Conservation (phyloP, 176 grass and related monocot species). For the Oropetium thomaeum region DNA sequence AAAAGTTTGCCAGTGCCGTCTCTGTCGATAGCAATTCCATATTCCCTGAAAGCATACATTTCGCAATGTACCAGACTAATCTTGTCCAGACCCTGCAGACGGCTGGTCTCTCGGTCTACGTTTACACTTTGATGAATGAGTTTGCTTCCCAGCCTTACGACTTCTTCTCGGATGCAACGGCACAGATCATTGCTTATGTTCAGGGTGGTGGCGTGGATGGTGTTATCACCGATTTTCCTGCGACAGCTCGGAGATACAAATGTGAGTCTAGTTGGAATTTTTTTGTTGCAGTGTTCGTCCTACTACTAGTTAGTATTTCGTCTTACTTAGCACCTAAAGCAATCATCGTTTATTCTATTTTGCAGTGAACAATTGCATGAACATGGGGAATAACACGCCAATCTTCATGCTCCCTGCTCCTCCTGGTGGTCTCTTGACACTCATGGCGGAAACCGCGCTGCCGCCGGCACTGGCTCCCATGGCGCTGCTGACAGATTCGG, state of each 20-base stretch:
- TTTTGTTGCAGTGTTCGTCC: not conserved
- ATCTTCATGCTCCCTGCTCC: slow-evolving; percentile 46
- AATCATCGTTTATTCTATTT: not conserved
- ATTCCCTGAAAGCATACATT: slow-evolving; percentile 41
- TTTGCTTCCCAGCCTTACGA: slow-evolving; percentile 72
- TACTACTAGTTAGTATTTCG: not conserved
- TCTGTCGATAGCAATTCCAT: slow-evolving; percentile 47
- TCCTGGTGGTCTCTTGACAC: slow-evolving; percentile 34
- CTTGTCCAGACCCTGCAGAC: slow-evolving; percentile 60
- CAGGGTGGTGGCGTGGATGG: slow-evolving; percentile 61
- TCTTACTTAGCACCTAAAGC: not conserved
- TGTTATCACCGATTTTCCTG: slow-evolving; percentile 77
- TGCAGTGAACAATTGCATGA: slow-evolving; percentile 69
- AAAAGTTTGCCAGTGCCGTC: slow-evolving; percentile 60
- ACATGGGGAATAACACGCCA: slow-evolving; percentile 56
- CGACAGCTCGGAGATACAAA: slow-evolving; percentile 62
- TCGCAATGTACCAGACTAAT: slow-evolving; percentile 45
- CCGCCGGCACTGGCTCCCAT: slow-evolving; percentile 58
- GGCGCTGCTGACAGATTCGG: slow-evolving; percentile 43
- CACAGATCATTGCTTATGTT: slow-evolving; percentile 62
- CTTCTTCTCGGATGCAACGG: slow-evolving; percentile 59
- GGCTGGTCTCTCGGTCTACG: slow-evolving; percentile 62
- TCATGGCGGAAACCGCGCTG: slow-evolving; percentile 7
- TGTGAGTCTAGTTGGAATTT: slow-evolving; percentile 35
- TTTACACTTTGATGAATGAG: slow-evolving; percentile 71